Evolutionary conservation across 192 early-diverging fungal species (phyloP), one percentile per base, ranked within the genome.

Genomic region (Coemansia sp.): DNA sequence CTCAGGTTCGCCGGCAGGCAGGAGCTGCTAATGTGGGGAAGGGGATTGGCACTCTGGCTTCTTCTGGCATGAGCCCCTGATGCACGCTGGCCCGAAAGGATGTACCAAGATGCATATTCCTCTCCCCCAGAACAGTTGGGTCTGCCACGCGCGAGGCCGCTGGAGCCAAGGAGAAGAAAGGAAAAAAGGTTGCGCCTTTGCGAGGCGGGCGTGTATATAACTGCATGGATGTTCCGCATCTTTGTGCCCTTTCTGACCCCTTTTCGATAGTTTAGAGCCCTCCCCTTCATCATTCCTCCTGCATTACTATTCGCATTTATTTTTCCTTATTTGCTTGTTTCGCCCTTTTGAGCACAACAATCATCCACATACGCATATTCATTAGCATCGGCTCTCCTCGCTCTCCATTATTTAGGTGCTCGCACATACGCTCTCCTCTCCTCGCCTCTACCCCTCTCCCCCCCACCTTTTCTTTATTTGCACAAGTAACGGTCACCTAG

Each of bases 271-370:
- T 38, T 37, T 58, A 58, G 56, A 58, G 32, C 29, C 32, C 53
- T 56, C 56, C 11, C 35, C 35, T 37, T 37, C 56, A 58, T 37
- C 56, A 58, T 17, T 35, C 32, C 56, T 37, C 32, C 35, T 58
- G 56, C 56, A 58, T 58, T 58, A 58, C 35, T 37, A 58, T 54
- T 54, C 51, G 29, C 29, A 12, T 29, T 54, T n/a, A n/a, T n/a
- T n/a, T n/a, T n/a, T 54, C 17, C 4, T 31, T 54, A 27, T n/a
- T 5, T 35, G 4, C 12, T 42, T 42, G 41, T 42, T n/a, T 58
- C 37, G 56, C 56, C 56, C 31, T 57, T 57, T 10, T 58, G 35
- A 19, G 35, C n/a, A 2, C n/a, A 35, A 58, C n/a, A 9, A 12
- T 37, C 32, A 7, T 37, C 35, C 27, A 17, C 35, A 19, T 9